These are phyloP conservation scores for Handroanthus guayacan DNA, from an alignment of 257 asterid species.

Conservation along the genomic window DNA sequence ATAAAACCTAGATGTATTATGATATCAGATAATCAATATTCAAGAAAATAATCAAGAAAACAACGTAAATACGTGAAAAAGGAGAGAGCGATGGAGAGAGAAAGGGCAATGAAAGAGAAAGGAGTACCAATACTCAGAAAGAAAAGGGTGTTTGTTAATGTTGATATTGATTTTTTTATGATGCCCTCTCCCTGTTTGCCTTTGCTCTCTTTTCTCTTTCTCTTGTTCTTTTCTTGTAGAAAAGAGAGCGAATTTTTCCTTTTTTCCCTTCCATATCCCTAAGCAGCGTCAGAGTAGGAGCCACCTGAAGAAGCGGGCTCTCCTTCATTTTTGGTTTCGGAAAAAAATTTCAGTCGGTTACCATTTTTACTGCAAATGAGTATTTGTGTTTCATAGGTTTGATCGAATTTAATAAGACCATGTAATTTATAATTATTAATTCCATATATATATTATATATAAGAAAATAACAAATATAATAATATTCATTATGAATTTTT, in stretches of 20 bases:
- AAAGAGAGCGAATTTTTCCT: slow-evolving; percentile 30
- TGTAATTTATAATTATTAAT: too few species aligned
- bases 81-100: slow-evolving; percentile 27
- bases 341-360: neutral
- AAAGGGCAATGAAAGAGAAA: slow-evolving; percentile 27
- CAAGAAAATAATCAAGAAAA: slow-evolving; percentile 10
- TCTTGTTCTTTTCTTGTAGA: slow-evolving; percentile 3
- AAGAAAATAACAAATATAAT: too few species aligned
- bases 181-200: slow-evolving; percentile 24
- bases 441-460: too few species aligned
- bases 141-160: slow-evolving; percentile 25
- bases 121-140: slow-evolving; percentile 20
- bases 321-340: neutral
- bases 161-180: neutral
- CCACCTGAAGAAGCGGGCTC: slow-evolving; percentile 46
- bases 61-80: neutral
- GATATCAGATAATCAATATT: slow-evolving; percentile 27
- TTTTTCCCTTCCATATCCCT: neutral
- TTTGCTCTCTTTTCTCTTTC: slow-evolving; percentile 18
- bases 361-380: neutral
- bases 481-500: too few species aligned
- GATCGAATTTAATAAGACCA: too few species aligned
- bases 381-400: too few species aligned
- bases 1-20: slow-evolving; percentile 40
- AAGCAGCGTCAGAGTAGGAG: slow-evolving; percentile 34